A percentile compares a stretch with the other conserved stretches of the same genome.
phyloP scores from a whole-genome alignment of 208 protist species.

The Phytomonas francai region DNA sequence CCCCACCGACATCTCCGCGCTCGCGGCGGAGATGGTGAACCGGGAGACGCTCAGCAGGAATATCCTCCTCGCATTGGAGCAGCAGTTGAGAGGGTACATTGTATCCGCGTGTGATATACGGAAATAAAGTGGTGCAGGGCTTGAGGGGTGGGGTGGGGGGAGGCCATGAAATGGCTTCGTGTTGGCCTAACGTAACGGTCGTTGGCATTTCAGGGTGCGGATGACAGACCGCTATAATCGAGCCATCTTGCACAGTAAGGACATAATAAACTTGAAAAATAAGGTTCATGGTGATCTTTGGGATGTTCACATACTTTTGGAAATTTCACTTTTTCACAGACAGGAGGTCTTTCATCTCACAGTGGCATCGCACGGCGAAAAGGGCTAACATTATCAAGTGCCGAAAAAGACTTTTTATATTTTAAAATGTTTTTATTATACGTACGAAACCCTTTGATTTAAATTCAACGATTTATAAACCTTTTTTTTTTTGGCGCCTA shows the following conservation, averaged over 20 bases:
- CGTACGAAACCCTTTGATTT: too few species aligned
- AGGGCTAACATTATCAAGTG: too few species aligned
- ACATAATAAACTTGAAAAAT: not conserved
- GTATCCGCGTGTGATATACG: not conserved
- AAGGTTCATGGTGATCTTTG: not conserved
- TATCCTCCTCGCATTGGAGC: constrained; percentile 32
- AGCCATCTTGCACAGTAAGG: not conserved
- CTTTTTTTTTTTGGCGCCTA: too few species aligned
- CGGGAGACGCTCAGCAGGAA: constrained; percentile 40
- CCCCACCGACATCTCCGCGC: not conserved
- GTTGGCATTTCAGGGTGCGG: not conserved
- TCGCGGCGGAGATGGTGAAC: constrained; percentile 11
- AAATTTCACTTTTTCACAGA: not conserved
- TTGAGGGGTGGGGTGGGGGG: not conserved
- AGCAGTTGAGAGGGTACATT: constrained; percentile 33
- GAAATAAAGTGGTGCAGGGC: not conserved
- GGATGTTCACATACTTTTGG: not conserved
- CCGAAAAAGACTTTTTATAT: too few species aligned
- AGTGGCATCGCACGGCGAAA: not conserved
- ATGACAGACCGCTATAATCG: not conserved
- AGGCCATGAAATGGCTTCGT: not conserved
- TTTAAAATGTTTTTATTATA: too few species aligned
- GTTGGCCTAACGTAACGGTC: not conserved
- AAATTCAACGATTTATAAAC: too few species aligned
- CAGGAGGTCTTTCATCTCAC: not conserved